Conservation (phyloP, 345 rosid species). For the Carallia brachiata region DNA sequence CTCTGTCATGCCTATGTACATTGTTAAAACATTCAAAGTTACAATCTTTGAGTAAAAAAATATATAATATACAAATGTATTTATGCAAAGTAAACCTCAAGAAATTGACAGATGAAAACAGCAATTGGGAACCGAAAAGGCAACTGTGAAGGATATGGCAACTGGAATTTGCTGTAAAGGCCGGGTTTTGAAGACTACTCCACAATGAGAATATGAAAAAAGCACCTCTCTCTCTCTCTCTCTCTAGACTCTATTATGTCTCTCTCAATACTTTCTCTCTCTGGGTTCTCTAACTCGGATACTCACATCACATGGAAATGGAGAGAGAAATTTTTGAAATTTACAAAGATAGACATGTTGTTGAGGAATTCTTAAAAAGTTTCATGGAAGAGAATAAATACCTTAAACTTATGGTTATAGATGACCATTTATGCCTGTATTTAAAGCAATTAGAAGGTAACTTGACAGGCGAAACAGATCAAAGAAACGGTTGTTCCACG, state of each 20-base stretch:
- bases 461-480: neutral
- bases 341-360: neutral
- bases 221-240: conserved; percentile 18
- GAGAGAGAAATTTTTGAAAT: neutral
- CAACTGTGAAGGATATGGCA: conserved; percentile 21
- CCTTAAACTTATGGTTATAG: neutral
- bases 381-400: conserved; percentile 8
- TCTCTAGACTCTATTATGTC: neutral
- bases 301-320: conserved; percentile 8
- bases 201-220: conserved; percentile 22
- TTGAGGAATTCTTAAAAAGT: neutral
- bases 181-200: conserved; percentile 34
- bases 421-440: neutral
- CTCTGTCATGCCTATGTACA: conserved; percentile 34
- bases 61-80: neutral
- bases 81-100: conserved; percentile 12
- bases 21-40: neutral
- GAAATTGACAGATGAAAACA: conserved; percentile 34
- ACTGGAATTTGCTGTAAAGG: conserved; percentile 44
- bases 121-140: conserved; percentile 2
- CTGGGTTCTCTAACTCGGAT: neutral
- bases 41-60: neutral
- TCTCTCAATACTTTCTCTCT: conserved; percentile 1
- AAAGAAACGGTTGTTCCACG: neutral
- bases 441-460: neutral